Conservation (phyloP, 2,329 filamentous ascomycete species). For the Nigrograna mackinnonii region DNA sequence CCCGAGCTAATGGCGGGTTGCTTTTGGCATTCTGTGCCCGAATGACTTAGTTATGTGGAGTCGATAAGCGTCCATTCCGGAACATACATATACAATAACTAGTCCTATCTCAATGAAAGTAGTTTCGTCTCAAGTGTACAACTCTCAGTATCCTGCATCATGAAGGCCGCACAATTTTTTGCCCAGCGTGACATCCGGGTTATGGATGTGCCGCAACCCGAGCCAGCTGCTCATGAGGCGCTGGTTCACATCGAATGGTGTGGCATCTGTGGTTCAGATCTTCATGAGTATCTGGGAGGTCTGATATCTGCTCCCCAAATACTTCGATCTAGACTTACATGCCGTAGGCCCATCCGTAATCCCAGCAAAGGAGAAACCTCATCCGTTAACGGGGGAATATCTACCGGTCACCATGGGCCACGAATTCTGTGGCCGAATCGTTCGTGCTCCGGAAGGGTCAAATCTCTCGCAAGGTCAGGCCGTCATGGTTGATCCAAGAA, state of each 20-base stretch:
- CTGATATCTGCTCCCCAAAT: not conserved
- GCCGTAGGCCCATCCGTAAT: conserved; percentile 16
- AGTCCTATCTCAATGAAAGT: not conserved
- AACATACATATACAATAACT: not conserved
- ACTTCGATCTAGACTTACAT: not conserved
- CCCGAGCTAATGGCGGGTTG: not conserved
- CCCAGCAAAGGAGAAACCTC: conserved; percentile 18
- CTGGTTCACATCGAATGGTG: conserved; percentile 33
- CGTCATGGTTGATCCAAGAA: conserved; percentile 32
- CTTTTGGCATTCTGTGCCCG: conserved; percentile 4
- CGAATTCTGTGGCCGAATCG: conserved; percentile 32
- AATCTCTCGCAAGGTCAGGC: conserved; percentile 23
- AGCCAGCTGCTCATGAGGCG: conserved; percentile 24
- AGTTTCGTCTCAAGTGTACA: not conserved
- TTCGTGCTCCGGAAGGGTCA: conserved; percentile 18
- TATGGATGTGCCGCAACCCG: conserved; percentile 22
- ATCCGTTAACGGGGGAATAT: conserved; percentile 19
- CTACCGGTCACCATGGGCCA: conserved; percentile 34
- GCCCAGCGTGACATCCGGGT: conserved; percentile 28
- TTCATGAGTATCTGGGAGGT: conserved; percentile 34
- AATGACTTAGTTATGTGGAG: conserved; percentile 5
- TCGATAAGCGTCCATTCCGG: too few species aligned
- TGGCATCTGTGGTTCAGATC: conserved; percentile 34
- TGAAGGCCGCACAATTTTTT: conserved; percentile 38
- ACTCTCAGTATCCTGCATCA: conserved; percentile 13